These are phyloP conservation scores for Inosperma sp. DNA, from an alignment of 768 basidiomycete species.

Conservation along the genomic window DNA sequence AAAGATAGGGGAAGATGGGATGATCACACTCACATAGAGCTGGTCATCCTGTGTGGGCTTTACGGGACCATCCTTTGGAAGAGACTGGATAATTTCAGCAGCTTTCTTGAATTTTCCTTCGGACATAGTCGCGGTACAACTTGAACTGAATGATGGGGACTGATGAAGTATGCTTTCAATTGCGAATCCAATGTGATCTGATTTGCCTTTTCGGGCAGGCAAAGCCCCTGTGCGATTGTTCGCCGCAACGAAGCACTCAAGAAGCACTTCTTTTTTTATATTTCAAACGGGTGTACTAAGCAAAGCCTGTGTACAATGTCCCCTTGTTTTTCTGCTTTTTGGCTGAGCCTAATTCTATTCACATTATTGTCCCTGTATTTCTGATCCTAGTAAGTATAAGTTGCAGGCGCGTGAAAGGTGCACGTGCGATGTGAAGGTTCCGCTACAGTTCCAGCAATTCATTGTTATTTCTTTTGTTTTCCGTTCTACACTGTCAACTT, in stretches of 20 bases:
- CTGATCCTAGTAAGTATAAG: background rate
- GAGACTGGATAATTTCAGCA: constrained; percentile 54
- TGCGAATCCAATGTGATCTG: too few species aligned
- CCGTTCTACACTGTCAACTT: background rate
- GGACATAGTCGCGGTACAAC: constrained; percentile 46
- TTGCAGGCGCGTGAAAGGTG: background rate
- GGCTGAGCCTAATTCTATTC: too few species aligned
- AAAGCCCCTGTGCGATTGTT: background rate
- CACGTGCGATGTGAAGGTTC: too few species aligned
- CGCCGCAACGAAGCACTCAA: too few species aligned
- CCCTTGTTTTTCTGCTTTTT: too few species aligned
- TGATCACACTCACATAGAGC: constrained; percentile 57
- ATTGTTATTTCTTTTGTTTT: background rate
- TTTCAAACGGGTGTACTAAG: too few species aligned
- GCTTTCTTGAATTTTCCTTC: constrained; percentile 74
- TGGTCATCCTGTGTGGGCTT: constrained; percentile 69
- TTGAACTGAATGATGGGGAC: constrained; percentile 2
- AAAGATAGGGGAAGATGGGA: background rate
- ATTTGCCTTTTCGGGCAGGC: background rate
- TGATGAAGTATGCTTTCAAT: background rate
- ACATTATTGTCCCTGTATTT: too few species aligned
- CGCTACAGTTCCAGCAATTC: background rate
- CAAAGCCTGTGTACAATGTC: too few species aligned
- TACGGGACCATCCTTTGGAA: constrained; percentile 80
- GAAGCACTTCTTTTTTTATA: too few species aligned